Percentiles rank a stretch among this genome's conserved stretches.
phyloP scores from a whole-genome alignment of 148 eudicot genomes.

The Camellia sinensis region DNA sequence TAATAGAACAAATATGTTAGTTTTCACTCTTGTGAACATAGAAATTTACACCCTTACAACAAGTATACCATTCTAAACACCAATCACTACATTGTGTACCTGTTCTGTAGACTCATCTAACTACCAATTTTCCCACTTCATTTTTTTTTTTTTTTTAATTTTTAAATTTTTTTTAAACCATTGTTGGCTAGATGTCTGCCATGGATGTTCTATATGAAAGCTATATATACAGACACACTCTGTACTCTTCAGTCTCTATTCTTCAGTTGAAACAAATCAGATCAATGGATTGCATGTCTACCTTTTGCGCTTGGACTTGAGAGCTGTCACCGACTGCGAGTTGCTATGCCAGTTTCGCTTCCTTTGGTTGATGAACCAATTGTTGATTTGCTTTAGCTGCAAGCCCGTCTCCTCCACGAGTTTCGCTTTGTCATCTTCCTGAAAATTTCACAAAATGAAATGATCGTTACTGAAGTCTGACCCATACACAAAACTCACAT shows the following conservation, averaged over 20 bases:
- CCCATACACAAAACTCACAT: not conserved
- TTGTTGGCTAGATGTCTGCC: not conserved
- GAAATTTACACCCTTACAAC: slow-evolving; percentile 1
- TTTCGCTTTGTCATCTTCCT: slow-evolving; percentile 70
- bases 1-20: slow-evolving; percentile 18
- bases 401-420: slow-evolving; percentile 66
- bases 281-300: slow-evolving; percentile 12
- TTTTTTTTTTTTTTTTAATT: too few species aligned
- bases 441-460: not conserved
- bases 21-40: slow-evolving; percentile 9
- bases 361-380: slow-evolving; percentile 71
- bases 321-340: slow-evolving; percentile 42
- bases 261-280: not conserved
- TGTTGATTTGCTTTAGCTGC: slow-evolving; percentile 72
- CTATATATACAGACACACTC: not conserved
- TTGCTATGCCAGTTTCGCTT: slow-evolving; percentile 70
- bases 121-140: not conserved
- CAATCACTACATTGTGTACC: slow-evolving; percentile 13
- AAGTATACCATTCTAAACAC: slow-evolving; percentile 14
- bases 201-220: not conserved
- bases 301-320: slow-evolving; percentile 60
- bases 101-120: not conserved
- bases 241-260: not conserved
- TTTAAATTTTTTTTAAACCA: too few species aligned
- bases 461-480: not conserved